Evolutionary conservation across 805 yeast genomes (phyloP), one percentile per base, ranked within the genome.

Genomic region (Metschnikowia cerradonensis): DNA sequence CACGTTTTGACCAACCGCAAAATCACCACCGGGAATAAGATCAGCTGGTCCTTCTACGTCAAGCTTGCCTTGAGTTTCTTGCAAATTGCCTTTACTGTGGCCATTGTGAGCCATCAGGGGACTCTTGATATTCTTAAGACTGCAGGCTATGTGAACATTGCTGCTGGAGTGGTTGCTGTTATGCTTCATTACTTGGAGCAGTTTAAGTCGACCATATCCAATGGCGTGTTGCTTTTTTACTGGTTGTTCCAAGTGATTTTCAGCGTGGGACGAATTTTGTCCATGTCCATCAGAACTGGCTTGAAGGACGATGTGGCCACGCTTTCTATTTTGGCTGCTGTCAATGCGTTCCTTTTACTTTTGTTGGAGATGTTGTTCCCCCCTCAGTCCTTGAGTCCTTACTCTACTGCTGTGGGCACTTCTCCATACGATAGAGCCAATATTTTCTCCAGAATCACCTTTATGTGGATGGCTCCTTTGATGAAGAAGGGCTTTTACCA

Each of bases 391-490:
- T 37, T 54, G n/a, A 42, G 35, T 23, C 33, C 52, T 4, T 48
- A 37, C 43, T 31, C 31, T 5, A 20, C 34, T 10, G 50, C 50
- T n/a, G 30, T 41, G 23, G 49, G 51, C 7, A 31, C 32, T n/a
- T 57, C 62, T 17, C 61, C 61, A 2, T 59, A 48, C 41, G 62
- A 43, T 50, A 41, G 52, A 3, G 62, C 56, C 11, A 84, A 91
- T 63, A 71, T 90, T 14, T 81, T 92, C 55, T 85, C 96, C 2
- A 74, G 80, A 47, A 72, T 92, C 47, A 84, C 96, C 0, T 92
- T 94, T 66, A 71, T 83, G 26, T 94, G 99, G 98, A 89, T 94
- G 96, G 83, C 90, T 19, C 82, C 79, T 1, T 71, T 94, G 60
- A 89, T 94, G 84, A 79, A 72, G 57, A 80, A 80, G 48, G 98